Base-by-base conservation (phyloP, 257 asterid genomes). In the Jaltomata sinuosa region DNA sequence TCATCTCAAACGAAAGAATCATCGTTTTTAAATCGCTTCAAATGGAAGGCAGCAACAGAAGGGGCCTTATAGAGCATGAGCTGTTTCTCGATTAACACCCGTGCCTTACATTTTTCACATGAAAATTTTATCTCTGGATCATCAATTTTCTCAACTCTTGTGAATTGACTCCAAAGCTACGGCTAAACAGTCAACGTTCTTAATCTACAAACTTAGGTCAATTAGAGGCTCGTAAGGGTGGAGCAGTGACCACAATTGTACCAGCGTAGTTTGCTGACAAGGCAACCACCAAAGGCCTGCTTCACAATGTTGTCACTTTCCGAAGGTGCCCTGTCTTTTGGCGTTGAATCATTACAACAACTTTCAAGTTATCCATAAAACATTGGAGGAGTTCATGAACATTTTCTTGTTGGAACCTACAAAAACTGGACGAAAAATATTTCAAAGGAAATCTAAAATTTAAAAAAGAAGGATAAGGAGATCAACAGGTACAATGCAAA, bases 381-480 rank as follows among this genome's bases (percentile, higher is more conserved):
- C 97, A 95, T 84, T 94, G 99, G 31, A 95, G 93, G 85, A 94
- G 94, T 71, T 95, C 98, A 87, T 93, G 98, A 79, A 98, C 99
- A 88, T 95, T 98, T 87, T 94, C 99, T n/a, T 94, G 99, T 89
- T 91, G 96, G 80, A n/a, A 92, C 68, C 91, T 93, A 65, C n/a
- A 86, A 83, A 95, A 95, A 83, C 86, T 57, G 57, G 98, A 91
- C 8, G 95, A 95, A 83, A 95, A 89, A 83, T 95, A 32, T 2
- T 3, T 32, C 19, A 3, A 12, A 16, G 14, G 19, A 49, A 49
- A 45, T 45, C 50, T 14, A 12, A 3, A 12, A 49, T 14, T 12
- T 49, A 4, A 42, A 42, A 42, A 42, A 1, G 36, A 42, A 1
- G 8, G 11, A 42, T 10, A 8, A 42, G 11, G 49, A 42, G 49